Percentiles rank a stretch among this genome's conserved stretches.
Conservation (phyloP, 805 yeast species). For the Jamesozyma gamospora region DNA sequence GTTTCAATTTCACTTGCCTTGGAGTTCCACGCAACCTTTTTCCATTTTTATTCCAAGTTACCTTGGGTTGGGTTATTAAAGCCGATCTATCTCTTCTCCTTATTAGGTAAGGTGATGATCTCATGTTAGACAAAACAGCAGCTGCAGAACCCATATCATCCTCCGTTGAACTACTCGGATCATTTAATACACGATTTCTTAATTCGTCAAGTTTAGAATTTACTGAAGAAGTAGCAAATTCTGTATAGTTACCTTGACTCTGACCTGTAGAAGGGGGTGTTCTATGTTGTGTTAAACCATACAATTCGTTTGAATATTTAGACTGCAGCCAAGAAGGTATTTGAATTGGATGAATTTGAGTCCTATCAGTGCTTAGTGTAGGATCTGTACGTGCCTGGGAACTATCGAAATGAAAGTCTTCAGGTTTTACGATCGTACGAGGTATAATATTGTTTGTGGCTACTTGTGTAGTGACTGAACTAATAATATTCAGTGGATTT, state of each 20-base stretch:
- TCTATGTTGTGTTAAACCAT: too few species aligned
- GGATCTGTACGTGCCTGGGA: conserved; percentile 20
- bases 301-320: conserved; percentile 13
- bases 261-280: too few species aligned
- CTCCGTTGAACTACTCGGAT: conserved; percentile 16
- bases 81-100: not conserved
- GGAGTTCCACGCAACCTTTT: conserved; percentile 5
- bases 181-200: conserved; percentile 20
- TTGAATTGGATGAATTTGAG: conserved; percentile 7
- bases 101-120: conserved; percentile 25
- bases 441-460: too few species aligned
- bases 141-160: conserved; percentile 28
- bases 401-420: conserved; percentile 17
- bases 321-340: conserved; percentile 22
- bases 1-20: too few species aligned
- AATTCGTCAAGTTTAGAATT: conserved; percentile 27
- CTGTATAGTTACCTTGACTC: too few species aligned
- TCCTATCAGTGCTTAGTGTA: conserved; percentile 11
- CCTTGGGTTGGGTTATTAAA: conserved; percentile 5
- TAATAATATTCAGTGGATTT: too few species aligned
- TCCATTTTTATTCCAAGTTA: conserved; percentile 30
- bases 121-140: conserved; percentile 26
- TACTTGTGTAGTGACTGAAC: too few species aligned
- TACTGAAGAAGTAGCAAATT: too few species aligned
- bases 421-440: conserved; percentile 14